A percentile compares a stretch with the other conserved stretches of the same genome.
Conservation (phyloP, 371 early-diverging fungal species). For the Rhizopus delemar region DNA sequence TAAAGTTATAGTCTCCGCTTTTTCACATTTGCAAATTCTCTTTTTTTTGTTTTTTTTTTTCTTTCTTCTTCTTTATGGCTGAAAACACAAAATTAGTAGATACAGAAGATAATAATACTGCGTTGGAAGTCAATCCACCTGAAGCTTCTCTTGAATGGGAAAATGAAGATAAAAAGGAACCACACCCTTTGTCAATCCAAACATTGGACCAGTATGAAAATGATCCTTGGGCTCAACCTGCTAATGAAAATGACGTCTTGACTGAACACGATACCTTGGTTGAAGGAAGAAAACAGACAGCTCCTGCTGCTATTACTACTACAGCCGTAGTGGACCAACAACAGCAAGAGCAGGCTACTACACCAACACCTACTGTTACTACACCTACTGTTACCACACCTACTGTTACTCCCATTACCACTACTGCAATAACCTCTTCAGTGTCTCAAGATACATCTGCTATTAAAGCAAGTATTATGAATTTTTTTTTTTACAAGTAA, state of each 20-base stretch:
- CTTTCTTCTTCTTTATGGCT: conserved; percentile 2
- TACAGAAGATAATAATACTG: conserved; percentile 2
- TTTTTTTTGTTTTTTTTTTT: conserved; percentile 1
- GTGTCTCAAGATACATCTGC: conserved; percentile 22
- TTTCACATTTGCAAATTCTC: not conserved
- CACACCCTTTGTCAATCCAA: conserved; percentile 14
- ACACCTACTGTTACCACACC: not conserved
- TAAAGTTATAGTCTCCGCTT: not conserved
- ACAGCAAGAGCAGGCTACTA: too few species aligned
- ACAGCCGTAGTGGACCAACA: not conserved
- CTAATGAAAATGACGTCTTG: conserved; percentile 2
- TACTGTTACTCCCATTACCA: not conserved
- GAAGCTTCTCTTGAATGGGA: conserved; percentile 3
- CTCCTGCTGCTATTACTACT: conserved; percentile 8
- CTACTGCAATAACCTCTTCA: not conserved
- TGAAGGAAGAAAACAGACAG: not conserved
- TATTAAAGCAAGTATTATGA: conserved; percentile 11
- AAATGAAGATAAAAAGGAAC: conserved; percentile 9
- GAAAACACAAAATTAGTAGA: conserved; percentile 15
- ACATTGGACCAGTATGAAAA: conserved; percentile 16
- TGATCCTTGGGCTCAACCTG: conserved; percentile 21
- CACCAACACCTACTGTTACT: not conserved
- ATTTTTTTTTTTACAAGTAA: not conserved
- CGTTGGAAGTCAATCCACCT: too few species aligned
- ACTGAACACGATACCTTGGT: conserved; percentile 4